Base-by-base conservation (phyloP, 495 filamentous ascomycete species). In the Chaetomium tenue region DNA sequence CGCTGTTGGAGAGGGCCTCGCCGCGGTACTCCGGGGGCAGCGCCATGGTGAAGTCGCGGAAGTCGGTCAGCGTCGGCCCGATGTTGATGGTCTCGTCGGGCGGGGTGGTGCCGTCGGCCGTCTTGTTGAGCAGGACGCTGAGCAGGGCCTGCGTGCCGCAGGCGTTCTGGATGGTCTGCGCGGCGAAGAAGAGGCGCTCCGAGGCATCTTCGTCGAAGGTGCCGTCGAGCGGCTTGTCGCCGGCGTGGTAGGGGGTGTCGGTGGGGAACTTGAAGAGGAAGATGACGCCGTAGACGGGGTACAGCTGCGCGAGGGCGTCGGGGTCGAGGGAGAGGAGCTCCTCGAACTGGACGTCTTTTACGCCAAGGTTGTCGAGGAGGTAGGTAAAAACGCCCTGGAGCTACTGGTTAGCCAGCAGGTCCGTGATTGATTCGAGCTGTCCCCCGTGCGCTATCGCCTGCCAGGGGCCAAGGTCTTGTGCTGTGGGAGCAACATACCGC, bases 221-320 rank as follows among this genome's bases (percentile, higher is more conserved):
- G 56, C 94, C 93, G 74, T 96, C 90, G 47, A 90, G 89, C 23
- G 84, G 82, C 56, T 81, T 80, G 61, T 87, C 83, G 62, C 80
- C 76, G 47, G 78, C 72, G 51, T 82, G 81, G 69, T 84, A 84
- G 59, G 84, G 85, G 62, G 86, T 81, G 74, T 90, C 89, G 50
- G 89, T 90, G 25, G 89, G 91, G 80, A 90, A 99, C 81, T 97
- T 98, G 87, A 99, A 99, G 74, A 99, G 91, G 79, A 99, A 98
- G 74, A 99, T 97, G 67, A 98, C 92, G 74, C 94, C 94, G 80
- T 98, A 96, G 66, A 97, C 85, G 48, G 91, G 89, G 66, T 89
- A 88, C 39, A 93, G 81, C 63, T 90, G 84, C 16, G 85, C 86
- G 56, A 99, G 88, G 55, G 82, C 85, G 61, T 90, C 86, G 13